These are phyloP conservation scores for Colletotrichum abscissum DNA, from an alignment of 2,329 filamentous ascomycete genomes.

Conservation along the genomic window DNA sequence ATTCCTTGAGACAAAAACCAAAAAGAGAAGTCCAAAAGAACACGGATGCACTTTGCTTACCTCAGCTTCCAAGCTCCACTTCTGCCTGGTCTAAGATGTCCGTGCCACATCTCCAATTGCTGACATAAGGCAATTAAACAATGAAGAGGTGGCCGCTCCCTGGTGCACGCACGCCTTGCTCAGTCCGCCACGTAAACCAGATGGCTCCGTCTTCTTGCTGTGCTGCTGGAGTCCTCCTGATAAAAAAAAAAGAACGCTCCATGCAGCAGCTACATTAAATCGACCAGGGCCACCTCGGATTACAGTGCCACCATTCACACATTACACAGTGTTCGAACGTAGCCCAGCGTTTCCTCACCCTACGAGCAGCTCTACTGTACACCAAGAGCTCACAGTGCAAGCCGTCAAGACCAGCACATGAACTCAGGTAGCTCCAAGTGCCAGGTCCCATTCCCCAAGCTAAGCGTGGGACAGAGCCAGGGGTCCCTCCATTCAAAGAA, in stretches of 20 bases:
- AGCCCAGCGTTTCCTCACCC: not conserved
- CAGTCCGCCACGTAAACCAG: conserved; percentile 30
- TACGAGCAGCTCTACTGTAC: not conserved
- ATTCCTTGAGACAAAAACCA: not conserved
- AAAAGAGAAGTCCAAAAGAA: not conserved
- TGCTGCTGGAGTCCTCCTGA: not conserved
- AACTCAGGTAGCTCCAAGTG: not conserved
- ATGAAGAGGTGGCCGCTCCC: not conserved
- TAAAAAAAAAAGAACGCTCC: not conserved
- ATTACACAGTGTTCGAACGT: conserved; percentile 12
- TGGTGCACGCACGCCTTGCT: not conserved
- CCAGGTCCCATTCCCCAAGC: not conserved
- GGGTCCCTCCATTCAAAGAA: conserved; percentile 33
- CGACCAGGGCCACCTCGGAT: not conserved
- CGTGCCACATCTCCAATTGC: not conserved
- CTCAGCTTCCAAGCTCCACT: not conserved
- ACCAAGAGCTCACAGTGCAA: not conserved
- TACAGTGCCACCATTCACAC: not conserved
- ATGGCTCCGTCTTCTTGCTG: not conserved
- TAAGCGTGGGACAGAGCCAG: conserved; percentile 14
- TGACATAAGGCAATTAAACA: not conserved
- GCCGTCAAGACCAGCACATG: not conserved
- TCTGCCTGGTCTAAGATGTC: not conserved
- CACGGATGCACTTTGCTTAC: not conserved
- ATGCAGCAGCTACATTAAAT: conserved; percentile 21